Evolutionary conservation across 164 flowering plant genomes (phyloP).

Genomic region (Euptelea pleiosperma): DNA sequence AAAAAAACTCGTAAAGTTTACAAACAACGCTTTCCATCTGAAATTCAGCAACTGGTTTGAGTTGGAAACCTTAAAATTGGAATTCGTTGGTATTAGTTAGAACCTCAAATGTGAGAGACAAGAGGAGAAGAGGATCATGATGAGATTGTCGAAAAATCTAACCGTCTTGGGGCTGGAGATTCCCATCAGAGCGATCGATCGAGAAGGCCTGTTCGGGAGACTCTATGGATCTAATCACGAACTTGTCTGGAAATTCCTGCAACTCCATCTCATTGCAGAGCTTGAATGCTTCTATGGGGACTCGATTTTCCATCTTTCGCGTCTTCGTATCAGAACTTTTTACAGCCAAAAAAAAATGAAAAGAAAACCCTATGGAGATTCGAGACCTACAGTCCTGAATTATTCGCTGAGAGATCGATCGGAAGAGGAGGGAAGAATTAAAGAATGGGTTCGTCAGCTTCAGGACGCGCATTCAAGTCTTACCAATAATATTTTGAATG

Average conservation of each 20-base stretch:
- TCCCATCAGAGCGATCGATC: constrained; percentile 59
- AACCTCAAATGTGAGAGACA: not conserved
- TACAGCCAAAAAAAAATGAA: no score
- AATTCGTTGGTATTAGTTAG: not conserved
- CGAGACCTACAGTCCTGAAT: no score
- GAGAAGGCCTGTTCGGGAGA: constrained; percentile 59
- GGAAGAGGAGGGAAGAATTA: no score
- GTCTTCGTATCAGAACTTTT: no score
- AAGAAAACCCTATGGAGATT: constrained; percentile 1
- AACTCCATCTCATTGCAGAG: constrained; percentile 58
- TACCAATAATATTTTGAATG: no score
- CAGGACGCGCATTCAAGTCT: no score
- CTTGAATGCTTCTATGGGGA: constrained; percentile 37
- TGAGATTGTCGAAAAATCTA: constrained; percentile 24
- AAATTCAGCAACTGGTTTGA: no score
- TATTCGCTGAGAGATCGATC: no score
- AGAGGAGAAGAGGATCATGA: not conserved
- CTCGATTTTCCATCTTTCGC: constrained; percentile 2
- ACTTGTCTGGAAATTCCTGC: constrained; percentile 67
- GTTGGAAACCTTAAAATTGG: not conserved
- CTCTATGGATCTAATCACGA: constrained; percentile 52
- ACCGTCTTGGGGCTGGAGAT: constrained; percentile 37
- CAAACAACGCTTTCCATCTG: no score
- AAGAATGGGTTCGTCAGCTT: no score
- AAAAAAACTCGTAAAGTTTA: no score